Evolutionary conservation across 2,329 filamentous ascomycete species (phyloP).

Genomic region (Grosmannia clavigera): DNA sequence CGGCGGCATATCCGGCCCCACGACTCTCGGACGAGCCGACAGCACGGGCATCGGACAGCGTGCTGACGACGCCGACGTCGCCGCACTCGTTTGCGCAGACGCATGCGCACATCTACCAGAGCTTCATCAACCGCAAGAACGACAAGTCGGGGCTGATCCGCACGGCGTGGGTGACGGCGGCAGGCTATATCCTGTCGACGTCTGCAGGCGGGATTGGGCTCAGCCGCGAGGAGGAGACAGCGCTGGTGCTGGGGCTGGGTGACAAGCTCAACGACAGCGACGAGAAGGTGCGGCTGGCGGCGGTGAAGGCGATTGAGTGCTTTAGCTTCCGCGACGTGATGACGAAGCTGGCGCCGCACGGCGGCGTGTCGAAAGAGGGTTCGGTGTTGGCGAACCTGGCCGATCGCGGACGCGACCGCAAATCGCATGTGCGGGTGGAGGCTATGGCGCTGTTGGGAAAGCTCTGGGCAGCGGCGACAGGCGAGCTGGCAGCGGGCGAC

Average conservation of each 20-base stretch:
- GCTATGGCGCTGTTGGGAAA: slow-evolving; percentile 75
- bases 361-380: slow-evolving; percentile 60
- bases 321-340: slow-evolving; percentile 75
- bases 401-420: slow-evolving; percentile 80
- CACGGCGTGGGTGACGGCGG: slow-evolving; percentile 72
- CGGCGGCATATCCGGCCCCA: slow-evolving; percentile 71
- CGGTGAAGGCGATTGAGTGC: slow-evolving; percentile 70
- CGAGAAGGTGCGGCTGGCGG: slow-evolving; percentile 79
- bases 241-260: slow-evolving; percentile 59
- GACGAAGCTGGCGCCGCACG: slow-evolving; percentile 65
- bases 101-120: slow-evolving; percentile 66
- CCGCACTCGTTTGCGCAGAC: slow-evolving; percentile 82
- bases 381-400: slow-evolving; percentile 73
- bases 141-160: slow-evolving; percentile 79
- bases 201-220: slow-evolving; percentile 83
- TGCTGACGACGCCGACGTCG: slow-evolving; percentile 71
- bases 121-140: slow-evolving; percentile 71
- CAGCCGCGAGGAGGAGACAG: slow-evolving; percentile 67
- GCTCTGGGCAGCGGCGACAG: slow-evolving; percentile 87
- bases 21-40: slow-evolving; percentile 47
- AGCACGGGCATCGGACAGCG: slow-evolving; percentile 38
- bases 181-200: slow-evolving; percentile 79
- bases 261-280: slow-evolving; percentile 80
- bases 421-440: slow-evolving; percentile 66
- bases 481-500: slow-evolving; percentile 73